phyloP scores from a whole-genome alignment of 345 rosid genomes.

The Sisymbrium irio region DNA sequence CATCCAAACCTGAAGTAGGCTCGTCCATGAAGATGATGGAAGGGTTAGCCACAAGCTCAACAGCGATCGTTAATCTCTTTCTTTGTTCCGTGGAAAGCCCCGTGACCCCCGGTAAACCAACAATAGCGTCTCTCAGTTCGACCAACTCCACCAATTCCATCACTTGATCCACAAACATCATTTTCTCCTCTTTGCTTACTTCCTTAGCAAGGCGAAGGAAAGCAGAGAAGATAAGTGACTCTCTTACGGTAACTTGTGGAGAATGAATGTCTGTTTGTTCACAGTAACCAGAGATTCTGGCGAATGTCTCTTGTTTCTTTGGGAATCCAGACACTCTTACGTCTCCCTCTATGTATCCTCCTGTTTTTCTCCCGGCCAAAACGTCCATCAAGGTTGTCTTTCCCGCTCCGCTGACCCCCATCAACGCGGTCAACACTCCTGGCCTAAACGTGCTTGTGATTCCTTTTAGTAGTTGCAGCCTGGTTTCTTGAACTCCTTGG shows the following conservation, averaged over 20 bases:
- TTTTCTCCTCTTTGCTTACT: conserved; percentile 70
- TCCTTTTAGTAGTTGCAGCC: conserved; percentile 61
- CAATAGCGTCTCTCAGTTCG: conserved; percentile 54
- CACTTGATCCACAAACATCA: conserved; percentile 72
- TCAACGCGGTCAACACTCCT: conserved; percentile 82
- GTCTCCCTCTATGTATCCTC: conserved; percentile 86
- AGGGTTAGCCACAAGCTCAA: conserved; percentile 85
- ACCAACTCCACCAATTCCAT: conserved; percentile 63
- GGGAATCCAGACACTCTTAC: conserved; percentile 77
- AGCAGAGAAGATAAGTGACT: conserved; percentile 84
- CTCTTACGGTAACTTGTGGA: conserved; percentile 80
- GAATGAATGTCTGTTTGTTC: conserved; percentile 90
- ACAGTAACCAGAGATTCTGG: conserved; percentile 89
- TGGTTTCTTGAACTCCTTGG: conserved; percentile 75
- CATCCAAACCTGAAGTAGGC: conserved; percentile 90
- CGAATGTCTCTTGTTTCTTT: conserved; percentile 86
- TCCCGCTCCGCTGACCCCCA: conserved; percentile 98
- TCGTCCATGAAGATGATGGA: conserved; percentile 92
- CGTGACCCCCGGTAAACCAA: conserved; percentile 71
- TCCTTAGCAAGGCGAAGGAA: conserved; percentile 77
- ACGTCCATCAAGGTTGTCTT: conserved; percentile 97
- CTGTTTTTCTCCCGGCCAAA: conserved; percentile 87
- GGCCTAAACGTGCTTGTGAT: conserved; percentile 87
- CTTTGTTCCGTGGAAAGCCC: conserved; percentile 87
- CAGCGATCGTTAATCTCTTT: conserved; percentile 78